Evolutionary conservation across 2,329 filamentous ascomycete species (phyloP), one percentile per base, ranked within the genome.

Genomic region (Aspergillus chevalieri): DNA sequence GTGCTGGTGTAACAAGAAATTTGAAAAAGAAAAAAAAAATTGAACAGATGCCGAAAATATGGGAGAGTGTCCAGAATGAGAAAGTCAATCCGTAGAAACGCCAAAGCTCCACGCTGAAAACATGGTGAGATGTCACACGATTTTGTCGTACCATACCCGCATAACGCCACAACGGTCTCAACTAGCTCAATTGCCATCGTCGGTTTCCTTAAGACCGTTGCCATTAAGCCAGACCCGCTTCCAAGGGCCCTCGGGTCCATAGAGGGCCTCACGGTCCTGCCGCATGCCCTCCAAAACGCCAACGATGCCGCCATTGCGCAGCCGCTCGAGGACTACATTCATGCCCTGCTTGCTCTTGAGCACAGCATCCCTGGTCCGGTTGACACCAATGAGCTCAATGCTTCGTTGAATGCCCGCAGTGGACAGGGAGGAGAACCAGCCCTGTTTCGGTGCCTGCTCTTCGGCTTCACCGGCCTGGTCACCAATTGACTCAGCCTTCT

Each of bases 211-310:
- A 30, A 55, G 42, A 21, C 57, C 57, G 48, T 61, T 63, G 6
- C 69, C 67, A 14, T 68, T 62, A 19, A 67, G 52, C 71, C 69
- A 74, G 17, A 67, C 65, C 24, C 67, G 65, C 57, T 73, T 70
- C 68, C 70, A 73, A 12, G 67, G 63, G 6, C 69, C 65, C 15
- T 74, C 68, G 6, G 63, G 56, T 3, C 65, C 69, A 51, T 65
- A 58, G 50, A 65, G 59, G 46, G 65, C 62, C 57, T 80, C 76
- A 38, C 78, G 74, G 61, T 87, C 84, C 58, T 75, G 72, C 46
- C 82, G 74, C 84, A 87, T 87, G 24, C 83, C 84, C 56, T 87
- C 84, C 26, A 88, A 70, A n/a, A 87, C 85, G 19, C 70, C 83
- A 14, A 86, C 82, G 15, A 88, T 71, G 0, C 85, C 85, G 36